phyloP scores from a whole-genome alignment of 768 basidiomycete species.

The Boletus huronensis region DNA sequence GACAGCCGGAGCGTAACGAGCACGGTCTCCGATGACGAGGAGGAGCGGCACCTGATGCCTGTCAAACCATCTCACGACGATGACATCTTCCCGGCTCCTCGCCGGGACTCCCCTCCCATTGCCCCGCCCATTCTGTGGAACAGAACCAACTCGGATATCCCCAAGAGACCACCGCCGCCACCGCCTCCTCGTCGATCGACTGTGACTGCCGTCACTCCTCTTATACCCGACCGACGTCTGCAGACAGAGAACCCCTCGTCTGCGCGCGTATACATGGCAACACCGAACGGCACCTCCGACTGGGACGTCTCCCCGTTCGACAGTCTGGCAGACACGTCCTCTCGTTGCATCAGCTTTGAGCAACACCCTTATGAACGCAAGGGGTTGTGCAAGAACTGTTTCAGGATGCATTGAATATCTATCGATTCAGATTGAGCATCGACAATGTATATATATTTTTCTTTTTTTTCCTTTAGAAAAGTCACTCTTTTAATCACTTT shows the following conservation, averaged over 20 bases:
- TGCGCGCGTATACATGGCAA: conserved; percentile 23
- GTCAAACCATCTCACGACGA: conserved; percentile 26
- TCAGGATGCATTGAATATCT: conserved; percentile 43
- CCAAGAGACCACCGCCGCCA: conserved; percentile 55
- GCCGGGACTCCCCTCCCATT: conserved; percentile 5
- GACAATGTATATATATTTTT: background rate
- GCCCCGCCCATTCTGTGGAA: conserved; percentile 22
- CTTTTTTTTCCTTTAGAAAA: background rate
- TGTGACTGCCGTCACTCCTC: conserved; percentile 32
- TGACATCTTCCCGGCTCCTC: conserved; percentile 22
- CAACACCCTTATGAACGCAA: conserved; percentile 65
- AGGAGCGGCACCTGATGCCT: conserved; percentile 35
- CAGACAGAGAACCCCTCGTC: conserved; percentile 15
- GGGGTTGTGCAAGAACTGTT: conserved; percentile 67
- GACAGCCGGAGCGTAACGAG: conserved; percentile 43
- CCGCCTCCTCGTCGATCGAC: conserved; percentile 58
- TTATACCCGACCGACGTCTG: conserved; percentile 45
- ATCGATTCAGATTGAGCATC: background rate
- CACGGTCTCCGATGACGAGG: conserved; percentile 42
- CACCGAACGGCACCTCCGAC: conserved; percentile 30
- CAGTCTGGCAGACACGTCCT: conserved; percentile 49
- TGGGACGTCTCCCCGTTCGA: conserved; percentile 64
- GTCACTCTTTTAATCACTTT: background rate
- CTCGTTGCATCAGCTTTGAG: conserved; percentile 51
- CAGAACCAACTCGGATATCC: conserved; percentile 22